Evolutionary conservation across 2,329 filamentous ascomycete species (phyloP).

Genomic region (Colletotrichum sp.): DNA sequence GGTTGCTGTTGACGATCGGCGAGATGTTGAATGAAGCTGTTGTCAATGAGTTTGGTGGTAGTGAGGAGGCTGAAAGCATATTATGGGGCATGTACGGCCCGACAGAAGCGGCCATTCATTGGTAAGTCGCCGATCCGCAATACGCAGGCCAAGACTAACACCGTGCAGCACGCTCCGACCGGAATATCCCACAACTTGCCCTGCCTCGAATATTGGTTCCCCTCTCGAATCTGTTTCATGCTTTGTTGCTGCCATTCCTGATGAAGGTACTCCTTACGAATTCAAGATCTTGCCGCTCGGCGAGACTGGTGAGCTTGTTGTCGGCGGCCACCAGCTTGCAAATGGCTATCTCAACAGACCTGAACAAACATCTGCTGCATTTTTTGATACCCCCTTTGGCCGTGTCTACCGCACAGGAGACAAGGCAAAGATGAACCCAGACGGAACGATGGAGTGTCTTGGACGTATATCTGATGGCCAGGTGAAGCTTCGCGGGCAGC

Average conservation of each 20-base stretch:
- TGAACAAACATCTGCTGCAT: constrained; percentile 74
- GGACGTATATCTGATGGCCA: constrained; percentile 82
- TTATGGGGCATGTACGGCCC: constrained; percentile 95
- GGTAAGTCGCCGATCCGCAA: constrained; percentile 38
- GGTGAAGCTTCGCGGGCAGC: constrained; percentile 84
- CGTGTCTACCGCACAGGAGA: constrained; percentile 85
- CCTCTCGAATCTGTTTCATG: constrained; percentile 83
- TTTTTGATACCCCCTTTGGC: constrained; percentile 72
- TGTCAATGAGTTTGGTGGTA: constrained; percentile 78
- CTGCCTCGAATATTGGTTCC: constrained; percentile 67
- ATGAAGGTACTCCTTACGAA: constrained; percentile 29
- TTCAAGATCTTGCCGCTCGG: constrained; percentile 67
- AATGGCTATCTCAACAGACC: constrained; percentile 81
- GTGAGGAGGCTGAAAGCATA: constrained; percentile 58
- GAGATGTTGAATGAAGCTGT: constrained; percentile 87
- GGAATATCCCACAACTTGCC: neutral
- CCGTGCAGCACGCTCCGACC: neutral
- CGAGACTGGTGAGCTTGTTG: constrained; percentile 77
- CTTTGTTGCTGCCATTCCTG: constrained; percentile 65
- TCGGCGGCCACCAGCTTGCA: constrained; percentile 83
- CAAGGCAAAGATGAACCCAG: constrained; percentile 70
- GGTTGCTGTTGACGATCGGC: constrained; percentile 82
- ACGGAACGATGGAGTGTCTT: constrained; percentile 80
- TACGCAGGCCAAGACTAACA: neutral
- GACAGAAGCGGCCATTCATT: constrained; percentile 91